Percentiles rank a stretch among this genome's conserved stretches.
phyloP scores from a whole-genome alignment of 768 basidiomycete genomes.

The Filobasidium floriforme region DNA sequence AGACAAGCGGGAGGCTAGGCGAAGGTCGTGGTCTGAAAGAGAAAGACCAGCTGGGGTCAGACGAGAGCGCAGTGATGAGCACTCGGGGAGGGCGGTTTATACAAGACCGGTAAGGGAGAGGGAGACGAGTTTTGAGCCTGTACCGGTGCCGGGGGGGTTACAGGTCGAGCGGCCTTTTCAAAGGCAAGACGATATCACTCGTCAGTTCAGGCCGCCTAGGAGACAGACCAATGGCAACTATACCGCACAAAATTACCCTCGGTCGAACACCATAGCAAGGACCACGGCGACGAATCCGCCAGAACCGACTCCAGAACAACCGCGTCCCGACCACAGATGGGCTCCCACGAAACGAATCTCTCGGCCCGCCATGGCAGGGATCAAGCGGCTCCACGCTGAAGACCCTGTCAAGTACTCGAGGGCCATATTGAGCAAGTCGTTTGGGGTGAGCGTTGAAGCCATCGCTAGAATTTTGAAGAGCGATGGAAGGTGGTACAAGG shows the following conservation, averaged over 20 bases:
- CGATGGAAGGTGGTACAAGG: constrained; percentile 33
- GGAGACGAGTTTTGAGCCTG: not conserved
- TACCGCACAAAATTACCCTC: not conserved
- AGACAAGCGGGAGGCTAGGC: not conserved
- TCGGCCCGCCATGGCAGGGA: constrained; percentile 72
- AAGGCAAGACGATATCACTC: not conserved
- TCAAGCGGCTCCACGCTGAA: constrained; percentile 59
- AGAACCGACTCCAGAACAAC: not conserved
- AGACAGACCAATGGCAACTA: no score
- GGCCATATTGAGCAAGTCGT: constrained; percentile 63
- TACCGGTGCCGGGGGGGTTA: not conserved
- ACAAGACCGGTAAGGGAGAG: not conserved
- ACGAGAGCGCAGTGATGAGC: not conserved
- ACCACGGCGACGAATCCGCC: not conserved
- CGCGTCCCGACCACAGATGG: constrained; percentile 48
- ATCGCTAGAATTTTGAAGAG: constrained; percentile 71
- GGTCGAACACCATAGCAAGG: not conserved
- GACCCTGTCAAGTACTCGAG: constrained; percentile 62
- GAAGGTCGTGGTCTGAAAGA: not conserved
- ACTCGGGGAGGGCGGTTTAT: not conserved
- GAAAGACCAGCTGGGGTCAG: not conserved
- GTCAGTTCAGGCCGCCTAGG: no score
- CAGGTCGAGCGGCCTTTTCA: not conserved
- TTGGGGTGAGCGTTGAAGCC: constrained; percentile 72
- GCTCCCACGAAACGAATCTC: constrained; percentile 70